These are phyloP conservation scores for Symbiodinium natans DNA, from an alignment of 73 alveolate genomes.

Conservation along the genomic window DNA sequence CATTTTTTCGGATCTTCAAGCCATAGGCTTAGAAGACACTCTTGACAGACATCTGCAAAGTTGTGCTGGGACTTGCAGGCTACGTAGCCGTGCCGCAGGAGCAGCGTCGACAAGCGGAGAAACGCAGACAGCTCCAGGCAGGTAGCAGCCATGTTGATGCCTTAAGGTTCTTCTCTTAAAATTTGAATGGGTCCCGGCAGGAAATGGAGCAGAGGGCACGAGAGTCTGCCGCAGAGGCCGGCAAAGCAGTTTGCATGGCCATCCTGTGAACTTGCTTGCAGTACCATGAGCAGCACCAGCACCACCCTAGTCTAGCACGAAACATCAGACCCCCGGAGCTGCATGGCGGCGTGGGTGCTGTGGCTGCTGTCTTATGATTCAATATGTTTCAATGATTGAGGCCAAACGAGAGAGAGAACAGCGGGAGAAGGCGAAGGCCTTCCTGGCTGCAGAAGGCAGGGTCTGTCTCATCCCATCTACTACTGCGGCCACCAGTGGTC, in stretches of 20 bases:
- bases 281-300: too few relatives aligned
- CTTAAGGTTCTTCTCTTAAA: not conserved
- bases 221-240: slow-evolving; percentile 70
- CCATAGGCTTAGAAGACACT: too few relatives aligned
- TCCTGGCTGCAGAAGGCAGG: slow-evolving; percentile 88
- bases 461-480: not conserved
- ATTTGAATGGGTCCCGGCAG: not conserved
- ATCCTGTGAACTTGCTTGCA: too few relatives aligned
- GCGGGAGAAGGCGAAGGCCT: slow-evolving; percentile 87
- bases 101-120: slow-evolving; percentile 84
- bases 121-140: slow-evolving; percentile 84
- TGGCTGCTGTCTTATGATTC: too few relatives aligned
- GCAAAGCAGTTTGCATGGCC: too few relatives aligned
- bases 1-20: too few relatives aligned
- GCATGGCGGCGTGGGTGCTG: too few relatives aligned
- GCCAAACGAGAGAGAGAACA: slow-evolving; percentile 51
- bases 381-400: not conserved
- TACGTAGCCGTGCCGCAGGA: not conserved
- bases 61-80: too few relatives aligned
- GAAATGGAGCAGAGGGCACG: slow-evolving; percentile 85
- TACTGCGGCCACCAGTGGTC: not conserved
- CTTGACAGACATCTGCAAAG: too few relatives aligned
- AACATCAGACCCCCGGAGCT: too few relatives aligned
- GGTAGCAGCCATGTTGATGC: not conserved
- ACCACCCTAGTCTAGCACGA: too few relatives aligned